Base-by-base conservation (phyloP, 805 yeast species). In the Sugiyamaella lignohabitans region DNA sequence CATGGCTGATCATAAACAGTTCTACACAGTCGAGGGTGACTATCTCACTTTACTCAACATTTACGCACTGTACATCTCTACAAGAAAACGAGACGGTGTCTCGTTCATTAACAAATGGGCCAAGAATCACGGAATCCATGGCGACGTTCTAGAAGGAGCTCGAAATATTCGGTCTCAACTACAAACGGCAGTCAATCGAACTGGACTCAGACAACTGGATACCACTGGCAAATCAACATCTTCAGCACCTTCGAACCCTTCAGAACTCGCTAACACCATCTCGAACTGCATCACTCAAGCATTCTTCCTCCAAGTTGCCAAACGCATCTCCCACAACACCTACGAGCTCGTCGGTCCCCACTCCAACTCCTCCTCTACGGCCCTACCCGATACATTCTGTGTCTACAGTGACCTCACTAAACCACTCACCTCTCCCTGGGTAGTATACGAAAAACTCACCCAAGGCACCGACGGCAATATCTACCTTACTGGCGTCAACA, bases 31-130 rank as follows among this genome's bases (percentile, higher is more conserved):
- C 0, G 87, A 84, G 49, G 85, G 89, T 48, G 96, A 88, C 63
- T 95, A 85, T 62, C 62, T 88, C 39, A 84, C 96, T 0, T 62
- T 86, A 38, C 66, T 84, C 36, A 87, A 87, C 58, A 82, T 87
- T 3, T 84, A 70, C 59, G 71, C 71, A 8, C 86, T 82, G 52
- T 85, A 39, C 29, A 27, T 21, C 6, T 23, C 22, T 16, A 19
- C 43, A 18, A 17, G 44, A 3, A 42, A 10, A 11, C 19, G 40
- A 2, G n/a, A n/a, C 11, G 32, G 32, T 27, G 8, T 27, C 8
- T 27, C 32, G 14, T 27, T 27, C 14, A 27, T 14, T 8, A 16
- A 42, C 61, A 55, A 58, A 11, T 87, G 96, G 96, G 81, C 93
- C 55, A 60, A 63, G 18, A 70, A 70, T 47, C 76, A 84, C 54